Base-by-base conservation (phyloP, 1,139 yeast species). In the Debaryomyces fabryi region DNA sequence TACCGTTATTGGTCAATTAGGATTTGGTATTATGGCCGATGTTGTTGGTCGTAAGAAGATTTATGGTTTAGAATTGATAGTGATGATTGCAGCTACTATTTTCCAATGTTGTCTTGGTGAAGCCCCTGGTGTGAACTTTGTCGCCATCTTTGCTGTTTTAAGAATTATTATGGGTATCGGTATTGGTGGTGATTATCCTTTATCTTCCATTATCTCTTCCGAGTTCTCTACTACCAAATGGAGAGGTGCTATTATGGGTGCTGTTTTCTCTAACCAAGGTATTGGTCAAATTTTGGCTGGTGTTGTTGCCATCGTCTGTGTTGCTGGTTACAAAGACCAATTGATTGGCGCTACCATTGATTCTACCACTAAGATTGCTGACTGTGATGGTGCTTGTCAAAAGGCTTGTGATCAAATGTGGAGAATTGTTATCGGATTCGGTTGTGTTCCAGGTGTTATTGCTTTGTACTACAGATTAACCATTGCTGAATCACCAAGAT, bases 101-200 rank as follows among this genome's bases (percentile, higher is more conserved):
- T 74, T 88, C 65, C 97, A 83, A 78, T 88, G 86, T 79, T 70
- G 81, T 52, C 58, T 86, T 48, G 96, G 95, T 60, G 57, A 68
- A 6, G 80, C 95, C 24, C 82, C 88, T 29, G 92, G 86, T 53
- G 70, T 88, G 54, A 79, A 77, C 66, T 86, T 88, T 61, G 82
- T 82, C 44, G 96, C 92, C 46, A 76, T 87, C 48, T 76, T 88
- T 55, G 71, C 85, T n/a, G 83, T 86, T 58, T 83, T 83, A 71
- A 85, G 96, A 81, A 83, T 88, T 56, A 64, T 88, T 53, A 85
- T 85, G 89, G 96, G 96, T 76, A 85, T 93, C 61, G 99, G 99
- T 84, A 95, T 93, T 63, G 99, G 99, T 76, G 99, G 98, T 80
- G 99, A 93, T 74, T 93, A 93, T 73, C 99, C 99, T 60, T 83